Evolutionary conservation across 2,329 filamentous ascomycete genomes (phyloP).

Genomic region (Elsinoe perseae): DNA sequence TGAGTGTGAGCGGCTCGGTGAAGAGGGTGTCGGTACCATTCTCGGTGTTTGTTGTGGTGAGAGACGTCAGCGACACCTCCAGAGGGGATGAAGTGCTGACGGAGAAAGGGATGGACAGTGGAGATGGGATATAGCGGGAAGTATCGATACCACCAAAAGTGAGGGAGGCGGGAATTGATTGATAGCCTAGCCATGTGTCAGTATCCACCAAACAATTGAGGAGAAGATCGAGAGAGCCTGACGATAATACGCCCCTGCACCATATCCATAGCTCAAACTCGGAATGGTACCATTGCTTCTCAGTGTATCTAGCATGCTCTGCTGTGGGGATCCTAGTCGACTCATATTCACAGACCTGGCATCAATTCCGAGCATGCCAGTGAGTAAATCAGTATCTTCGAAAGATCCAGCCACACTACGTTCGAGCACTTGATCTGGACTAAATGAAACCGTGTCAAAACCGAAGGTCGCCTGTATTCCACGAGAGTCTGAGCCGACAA

Average conservation of each 20-base stretch:
- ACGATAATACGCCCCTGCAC: not conserved
- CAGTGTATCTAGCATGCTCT: not conserved
- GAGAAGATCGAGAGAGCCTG: not conserved
- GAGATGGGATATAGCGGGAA: conserved; percentile 25
- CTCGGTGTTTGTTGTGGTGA: not conserved
- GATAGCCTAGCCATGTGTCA: not conserved
- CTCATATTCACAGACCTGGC: not conserved
- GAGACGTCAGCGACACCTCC: not conserved
- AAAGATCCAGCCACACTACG: not conserved
- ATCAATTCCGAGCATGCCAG: not conserved
- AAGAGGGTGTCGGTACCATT: not conserved
- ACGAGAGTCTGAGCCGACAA: not conserved
- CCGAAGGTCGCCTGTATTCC: not conserved
- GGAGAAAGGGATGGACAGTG: conserved; percentile 23
- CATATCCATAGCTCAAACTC: not conserved
- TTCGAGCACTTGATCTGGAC: not conserved
- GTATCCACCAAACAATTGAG: too few relatives aligned
- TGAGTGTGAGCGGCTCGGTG: not conserved
- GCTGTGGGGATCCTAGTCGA: not conserved
- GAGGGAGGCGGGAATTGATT: conserved; percentile 19
- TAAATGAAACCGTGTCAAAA: not conserved
- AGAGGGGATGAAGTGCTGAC: not conserved
- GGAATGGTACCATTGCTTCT: not conserved
- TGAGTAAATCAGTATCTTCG: not conserved
- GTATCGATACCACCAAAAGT: conserved; percentile 35